Evolutionary conservation across 2,329 filamentous ascomycete species (phyloP).

Genomic region (Zelopaecilomyces penicillatus): DNA sequence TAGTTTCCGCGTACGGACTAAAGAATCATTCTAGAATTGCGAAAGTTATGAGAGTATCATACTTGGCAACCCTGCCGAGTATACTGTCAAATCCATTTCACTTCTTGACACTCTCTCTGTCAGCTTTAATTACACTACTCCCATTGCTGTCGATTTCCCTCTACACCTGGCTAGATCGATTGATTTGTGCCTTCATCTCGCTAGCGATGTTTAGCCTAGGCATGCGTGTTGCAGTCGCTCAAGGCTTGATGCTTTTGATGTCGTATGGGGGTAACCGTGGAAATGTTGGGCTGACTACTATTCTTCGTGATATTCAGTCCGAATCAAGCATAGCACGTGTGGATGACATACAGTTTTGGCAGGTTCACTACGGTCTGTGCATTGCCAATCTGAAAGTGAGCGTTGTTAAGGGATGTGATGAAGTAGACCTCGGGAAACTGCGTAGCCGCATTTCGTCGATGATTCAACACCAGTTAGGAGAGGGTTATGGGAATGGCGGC

Average conservation of each 20-base stretch:
- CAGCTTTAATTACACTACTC: constrained; percentile 67
- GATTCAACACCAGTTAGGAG: constrained; percentile 77
- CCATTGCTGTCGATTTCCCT: constrained; percentile 74
- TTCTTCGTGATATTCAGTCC: constrained; percentile 77
- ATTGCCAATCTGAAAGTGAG: constrained; percentile 89
- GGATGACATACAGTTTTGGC: constrained; percentile 94
- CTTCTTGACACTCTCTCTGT: constrained; percentile 85
- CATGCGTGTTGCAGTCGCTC: constrained; percentile 69
- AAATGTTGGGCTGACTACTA: constrained; percentile 51
- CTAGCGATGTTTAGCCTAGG: constrained; percentile 84
- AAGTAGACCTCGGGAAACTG: constrained; percentile 63
- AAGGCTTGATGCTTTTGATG: constrained; percentile 95
- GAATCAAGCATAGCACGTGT: constrained; percentile 69
- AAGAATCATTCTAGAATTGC: constrained; percentile 89
- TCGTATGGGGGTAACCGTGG: constrained; percentile 50
- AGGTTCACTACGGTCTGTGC: constrained; percentile 93
- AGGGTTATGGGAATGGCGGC: constrained; percentile 72
- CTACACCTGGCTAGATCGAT: constrained; percentile 74
- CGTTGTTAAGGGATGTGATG: constrained; percentile 55
- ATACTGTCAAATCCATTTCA: constrained; percentile 93
- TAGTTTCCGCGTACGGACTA: constrained; percentile 78
- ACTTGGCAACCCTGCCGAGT: constrained; percentile 71
- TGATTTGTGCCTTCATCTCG: constrained; percentile 74
- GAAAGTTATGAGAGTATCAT: constrained; percentile 79
- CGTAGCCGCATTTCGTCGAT: constrained; percentile 68